Evolutionary conservation across 768 basidiomycete genomes (phyloP), one percentile per base, ranked within the genome.

Genomic region (Hypholoma fasciculare): DNA sequence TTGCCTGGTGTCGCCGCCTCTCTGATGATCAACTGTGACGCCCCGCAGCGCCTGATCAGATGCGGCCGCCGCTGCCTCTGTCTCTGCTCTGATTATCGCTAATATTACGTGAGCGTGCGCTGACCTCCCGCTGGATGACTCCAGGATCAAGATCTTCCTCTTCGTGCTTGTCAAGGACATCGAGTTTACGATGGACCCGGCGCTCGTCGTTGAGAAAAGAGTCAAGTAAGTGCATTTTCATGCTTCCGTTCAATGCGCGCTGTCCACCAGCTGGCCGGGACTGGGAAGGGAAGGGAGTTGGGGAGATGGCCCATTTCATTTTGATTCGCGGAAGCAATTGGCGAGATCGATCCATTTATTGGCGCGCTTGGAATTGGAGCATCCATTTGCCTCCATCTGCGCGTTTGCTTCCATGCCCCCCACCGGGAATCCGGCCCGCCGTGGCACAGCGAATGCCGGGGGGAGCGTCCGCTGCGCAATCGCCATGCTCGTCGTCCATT

Each of bases 81-180:
- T 23, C 23, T 9, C 30, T 34, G 30, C 30, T 34, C 30, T 34
- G 30, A 34, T 34, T 34, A 34, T 34, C 30, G 30, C 30, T 2
- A 34, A 34, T 34, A 6, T 34, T 34, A 34, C 30, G 30, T 34
- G 30, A 34, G 30, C 30, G 30, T 9, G 30, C 30, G 44, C 53
- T 65, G 56, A 56, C 56, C 60, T 17, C 4, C 17, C 19, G n/a
- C n/a, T n/a, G n/a, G n/a, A n/a, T n/a, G n/a, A n/a, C 57, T 49
- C 64, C 26, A 86, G 84, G 74, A 85, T 87, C 69, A 87, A 87
- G 69, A 76, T 82, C 38, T 85, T 87, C 64, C 72, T 87, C 60
- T 85, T 77, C 69, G 79, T 82, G 46, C 77, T 87, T 49, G 51
- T 87, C 48, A 78, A 78, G 63, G 84, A 86, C 71, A 70, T 85